Evolutionary conservation across 1,284 basidiomycete species (phyloP).

Genomic region (Cryptococcus sp.): DNA sequence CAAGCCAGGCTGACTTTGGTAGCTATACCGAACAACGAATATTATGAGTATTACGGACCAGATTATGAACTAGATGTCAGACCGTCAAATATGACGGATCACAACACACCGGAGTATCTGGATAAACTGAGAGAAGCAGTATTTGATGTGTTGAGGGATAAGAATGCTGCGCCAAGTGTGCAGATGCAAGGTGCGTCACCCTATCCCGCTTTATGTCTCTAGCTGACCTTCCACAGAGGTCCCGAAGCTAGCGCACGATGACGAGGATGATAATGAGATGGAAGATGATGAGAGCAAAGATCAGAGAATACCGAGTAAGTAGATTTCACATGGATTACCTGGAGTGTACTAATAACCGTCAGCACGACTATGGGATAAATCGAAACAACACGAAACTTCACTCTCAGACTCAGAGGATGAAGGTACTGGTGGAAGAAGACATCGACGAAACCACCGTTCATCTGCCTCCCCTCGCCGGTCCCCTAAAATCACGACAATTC

Average conservation of each 20-base stretch:
- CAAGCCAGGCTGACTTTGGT: conserved; percentile 1
- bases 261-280: conserved; percentile 71
- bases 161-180: conserved; percentile 81
- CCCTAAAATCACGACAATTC: background rate
- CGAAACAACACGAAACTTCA: conserved; percentile 40
- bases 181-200: conserved; percentile 68
- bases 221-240: conserved; percentile 16
- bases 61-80: conserved; percentile 97
- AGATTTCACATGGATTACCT: background rate
- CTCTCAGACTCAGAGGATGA: conserved; percentile 56
- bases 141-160: conserved; percentile 80
- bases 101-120: conserved; percentile 89
- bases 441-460: conserved; percentile 40
- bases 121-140: conserved; percentile 89
- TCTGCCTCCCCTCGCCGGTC: background rate
- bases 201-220: background rate
- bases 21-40: conserved; percentile 96
- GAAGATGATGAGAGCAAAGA: conserved; percentile 75
- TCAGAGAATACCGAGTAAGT: conserved; percentile 61
- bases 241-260: conserved; percentile 71
- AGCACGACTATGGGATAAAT: conserved; percentile 43
- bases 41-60: conserved; percentile 99
- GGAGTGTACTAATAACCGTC: background rate
- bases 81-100: conserved; percentile 90
- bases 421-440: conserved; percentile 41